phyloP scores from a whole-genome alignment of 306 rosid species.

The Cotoneaster glaucophyllus region DNA sequence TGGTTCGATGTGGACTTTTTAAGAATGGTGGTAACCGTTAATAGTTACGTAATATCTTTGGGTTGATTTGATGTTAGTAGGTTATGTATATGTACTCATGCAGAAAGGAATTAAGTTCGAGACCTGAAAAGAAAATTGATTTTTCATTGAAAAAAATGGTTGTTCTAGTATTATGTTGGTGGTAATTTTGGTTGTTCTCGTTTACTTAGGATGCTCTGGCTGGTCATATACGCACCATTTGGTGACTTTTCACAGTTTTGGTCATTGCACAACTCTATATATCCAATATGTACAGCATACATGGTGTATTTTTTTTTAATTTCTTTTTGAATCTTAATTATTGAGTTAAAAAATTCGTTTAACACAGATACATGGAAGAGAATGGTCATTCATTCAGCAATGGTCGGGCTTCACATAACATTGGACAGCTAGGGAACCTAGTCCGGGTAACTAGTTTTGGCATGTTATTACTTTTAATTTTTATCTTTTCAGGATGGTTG shows the following conservation, averaged over 20 bases:
- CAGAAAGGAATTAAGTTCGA: neutral
- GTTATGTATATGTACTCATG: neutral
- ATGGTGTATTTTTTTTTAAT: neutral
- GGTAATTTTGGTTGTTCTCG: neutral
- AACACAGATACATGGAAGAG: slow-evolving; percentile 82
- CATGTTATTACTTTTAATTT: neutral
- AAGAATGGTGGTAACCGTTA: neutral
- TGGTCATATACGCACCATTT: neutral
- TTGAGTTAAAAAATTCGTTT: neutral
- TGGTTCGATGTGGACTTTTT: neutral
- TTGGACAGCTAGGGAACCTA: slow-evolving; percentile 77
- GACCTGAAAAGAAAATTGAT: neutral
- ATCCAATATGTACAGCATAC: neutral
- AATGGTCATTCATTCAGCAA: slow-evolving; percentile 61
- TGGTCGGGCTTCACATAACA: slow-evolving; percentile 69
- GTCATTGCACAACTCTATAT: neutral
- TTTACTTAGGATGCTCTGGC: neutral
- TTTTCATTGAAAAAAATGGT: neutral
- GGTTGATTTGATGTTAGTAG: neutral
- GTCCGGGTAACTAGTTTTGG: slow-evolving; percentile 54
- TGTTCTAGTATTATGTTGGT: neutral
- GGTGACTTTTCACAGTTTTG: neutral
- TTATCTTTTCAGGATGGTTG: neutral
- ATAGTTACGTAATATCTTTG: neutral
- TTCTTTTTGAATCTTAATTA: neutral